Base-by-base conservation (phyloP, 1,139 yeast species). In the Blastobotrys petasosporus region DNA sequence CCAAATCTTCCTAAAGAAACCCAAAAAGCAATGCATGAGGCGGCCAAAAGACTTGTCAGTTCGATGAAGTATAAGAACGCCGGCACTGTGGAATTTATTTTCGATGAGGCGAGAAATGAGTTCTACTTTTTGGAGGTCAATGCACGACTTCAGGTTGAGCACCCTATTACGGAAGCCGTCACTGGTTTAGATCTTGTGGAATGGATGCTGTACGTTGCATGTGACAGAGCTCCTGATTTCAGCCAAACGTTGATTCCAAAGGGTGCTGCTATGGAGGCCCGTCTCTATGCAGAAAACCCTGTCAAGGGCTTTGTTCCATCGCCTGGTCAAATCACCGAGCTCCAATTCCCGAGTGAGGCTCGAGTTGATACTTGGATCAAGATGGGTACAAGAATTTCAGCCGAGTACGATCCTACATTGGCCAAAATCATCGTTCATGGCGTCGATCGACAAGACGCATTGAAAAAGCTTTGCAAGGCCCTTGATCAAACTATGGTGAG, bases 381-480 rank as follows among this genome's bases (percentile, higher is more conserved):
- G 51, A 85, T 85, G 55, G 98, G 98, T 54, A 82, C 96, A n/a
- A 80, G 75, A 38, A 72, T 92, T 50, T 82, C 95, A 46, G 88
- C 96, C 13, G 97, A 90, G 66, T 92, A 87, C 63, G 98, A 92
- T 68, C 97, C 98, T 41, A 88, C 97, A 8, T 73, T 92, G 55
- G 97, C 97, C 42, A 92, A 92, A 67, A 88, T 92, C 58, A 90
- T 92, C 68, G 97, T 92, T 39, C 90, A 87, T 58, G 98, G 97
- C 42, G 78, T 75, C 50, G 90, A 86, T 62, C 79, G 98, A 65
- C 76, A 75, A 42, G 97, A 88, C 51, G 95, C 96, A 2, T 73
- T 92, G 54, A 63, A 63, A 50, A 84, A 85, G 60, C 74, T 92
- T 61, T 80, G 84, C 62, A 73, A 75, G 58, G 97, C 97, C 2